These are phyloP conservation scores for Malbranchea cinnamomea DNA, from an alignment of 2,329 filamentous ascomycete genomes.

Conservation along the genomic window DNA sequence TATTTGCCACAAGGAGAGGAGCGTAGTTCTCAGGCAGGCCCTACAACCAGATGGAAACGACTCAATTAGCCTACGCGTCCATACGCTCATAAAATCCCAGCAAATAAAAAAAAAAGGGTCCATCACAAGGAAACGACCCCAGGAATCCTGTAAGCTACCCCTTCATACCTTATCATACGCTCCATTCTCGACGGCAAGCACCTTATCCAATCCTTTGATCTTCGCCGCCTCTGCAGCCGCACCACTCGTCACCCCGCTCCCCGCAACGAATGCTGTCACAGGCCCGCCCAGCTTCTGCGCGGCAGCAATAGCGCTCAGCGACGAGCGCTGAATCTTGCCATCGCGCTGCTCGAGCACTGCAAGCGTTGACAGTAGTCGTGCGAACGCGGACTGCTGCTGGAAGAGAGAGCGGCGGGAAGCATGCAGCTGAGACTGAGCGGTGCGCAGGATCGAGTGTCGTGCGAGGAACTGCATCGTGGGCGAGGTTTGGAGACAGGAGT, in stretches of 20 bases:
- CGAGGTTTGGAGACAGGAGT: not conserved
- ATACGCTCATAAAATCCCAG: not conserved
- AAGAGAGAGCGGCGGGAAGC: conserved; percentile 21
- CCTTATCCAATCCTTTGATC: conserved; percentile 79
- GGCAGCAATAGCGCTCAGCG: conserved; percentile 71
- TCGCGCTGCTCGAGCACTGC: conserved; percentile 86
- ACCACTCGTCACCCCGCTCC: conserved; percentile 56
- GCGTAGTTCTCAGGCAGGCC: conserved; percentile 88
- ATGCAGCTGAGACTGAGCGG: conserved; percentile 32
- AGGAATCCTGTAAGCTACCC: too few species aligned
- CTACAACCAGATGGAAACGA: conserved; percentile 27
- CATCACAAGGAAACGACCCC: not conserved
- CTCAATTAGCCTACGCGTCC: not conserved
- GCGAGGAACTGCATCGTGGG: conserved; percentile 15
- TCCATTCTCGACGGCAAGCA: conserved; percentile 73
- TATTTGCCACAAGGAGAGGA: conserved; percentile 86
- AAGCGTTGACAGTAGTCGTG: conserved; percentile 68
- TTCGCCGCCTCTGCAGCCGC: conserved; percentile 71
- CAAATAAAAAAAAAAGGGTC: not conserved
- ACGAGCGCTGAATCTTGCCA: conserved; percentile 69
- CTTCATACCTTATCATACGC: conserved; percentile 75
- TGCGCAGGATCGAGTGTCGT: conserved; percentile 26
- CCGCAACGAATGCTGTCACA: conserved; percentile 77
- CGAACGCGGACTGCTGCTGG: conserved; percentile 40
- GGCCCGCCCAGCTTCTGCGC: conserved; percentile 74